phyloP scores from a whole-genome alignment of 2,329 filamentous ascomycete species.

The Leptosphaerulina australis region DNA sequence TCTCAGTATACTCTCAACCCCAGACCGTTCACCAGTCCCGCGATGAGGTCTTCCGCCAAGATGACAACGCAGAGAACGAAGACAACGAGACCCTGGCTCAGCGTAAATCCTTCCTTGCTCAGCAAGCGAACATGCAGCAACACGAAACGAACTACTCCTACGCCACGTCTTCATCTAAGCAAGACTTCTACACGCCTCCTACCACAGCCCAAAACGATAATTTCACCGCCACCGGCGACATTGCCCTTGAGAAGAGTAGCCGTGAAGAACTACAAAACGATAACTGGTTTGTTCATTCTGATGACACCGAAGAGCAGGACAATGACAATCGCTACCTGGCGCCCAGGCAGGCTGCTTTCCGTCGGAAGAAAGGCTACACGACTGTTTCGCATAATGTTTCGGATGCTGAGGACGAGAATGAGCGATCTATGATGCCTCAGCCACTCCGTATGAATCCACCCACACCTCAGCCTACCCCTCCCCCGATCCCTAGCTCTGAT shows the following conservation, averaged over 20 bases:
- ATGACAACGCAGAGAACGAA: conserved; percentile 35
- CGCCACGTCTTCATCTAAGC: conserved; percentile 36
- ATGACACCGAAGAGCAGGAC: conserved; percentile 24
- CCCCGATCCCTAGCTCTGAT: conserved; percentile 30
- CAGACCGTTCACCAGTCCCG: conserved; percentile 46
- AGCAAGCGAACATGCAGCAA: conserved; percentile 44
- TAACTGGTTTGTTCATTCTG: conserved; percentile 55
- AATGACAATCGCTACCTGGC: conserved; percentile 20
- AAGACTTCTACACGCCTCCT: conserved; percentile 40
- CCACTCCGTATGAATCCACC: conserved; percentile 58
- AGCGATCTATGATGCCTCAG: conserved; percentile 43
- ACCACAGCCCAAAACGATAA: conserved; percentile 26
- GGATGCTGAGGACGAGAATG: conserved; percentile 36
- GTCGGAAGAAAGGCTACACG: conserved; percentile 38
- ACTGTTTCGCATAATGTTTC: conserved; percentile 36
- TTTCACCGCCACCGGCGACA: conserved; percentile 32
- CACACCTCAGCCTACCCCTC: conserved; percentile 44
- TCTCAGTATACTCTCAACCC: conserved; percentile 54
- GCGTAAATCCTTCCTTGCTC: conserved; percentile 42
- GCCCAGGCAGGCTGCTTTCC: conserved; percentile 33
- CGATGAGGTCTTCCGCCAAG: conserved; percentile 36
- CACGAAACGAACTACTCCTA: conserved; percentile 37
- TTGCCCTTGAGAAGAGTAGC: conserved; percentile 36
- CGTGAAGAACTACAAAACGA: conserved; percentile 50
- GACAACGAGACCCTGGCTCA: conserved; percentile 43